phyloP scores from a whole-genome alignment of 495 filamentous ascomycete species.

The Halenospora varia region DNA sequence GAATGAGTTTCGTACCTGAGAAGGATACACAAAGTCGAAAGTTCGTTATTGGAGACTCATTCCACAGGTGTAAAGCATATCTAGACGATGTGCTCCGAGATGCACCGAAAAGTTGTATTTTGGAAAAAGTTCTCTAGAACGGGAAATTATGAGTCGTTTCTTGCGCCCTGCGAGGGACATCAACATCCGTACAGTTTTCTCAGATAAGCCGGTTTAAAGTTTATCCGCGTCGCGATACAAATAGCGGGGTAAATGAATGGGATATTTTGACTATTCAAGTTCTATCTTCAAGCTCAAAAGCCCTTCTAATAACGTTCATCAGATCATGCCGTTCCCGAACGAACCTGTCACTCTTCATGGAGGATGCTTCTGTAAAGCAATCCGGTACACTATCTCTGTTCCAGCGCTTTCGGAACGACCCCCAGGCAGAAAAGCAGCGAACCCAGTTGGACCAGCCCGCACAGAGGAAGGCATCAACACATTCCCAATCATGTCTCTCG shows the following conservation, averaged over 20 bases:
- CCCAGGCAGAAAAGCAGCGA: background rate
- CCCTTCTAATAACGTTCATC: background rate
- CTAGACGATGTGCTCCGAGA: too few species aligned
- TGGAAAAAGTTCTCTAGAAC: too few species aligned
- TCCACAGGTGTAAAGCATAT: too few species aligned
- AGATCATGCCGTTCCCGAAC: conserved; percentile 13
- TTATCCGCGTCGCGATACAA: too few species aligned
- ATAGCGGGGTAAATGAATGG: too few species aligned
- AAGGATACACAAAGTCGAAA: too few species aligned
- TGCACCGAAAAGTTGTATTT: too few species aligned
- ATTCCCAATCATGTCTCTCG: conserved; percentile 21
- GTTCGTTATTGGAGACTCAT: too few species aligned
- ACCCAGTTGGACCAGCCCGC: background rate
- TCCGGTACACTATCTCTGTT: conserved; percentile 32
- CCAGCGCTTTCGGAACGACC: conserved; percentile 24
- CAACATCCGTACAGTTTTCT: too few species aligned
- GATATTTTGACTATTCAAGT: background rate
- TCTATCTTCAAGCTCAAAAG: background rate
- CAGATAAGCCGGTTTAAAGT: too few species aligned
- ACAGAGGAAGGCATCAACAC: conserved; percentile 10
- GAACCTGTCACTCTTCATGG: conserved; percentile 29
- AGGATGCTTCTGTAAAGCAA: conserved; percentile 37
- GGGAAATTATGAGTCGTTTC: too few species aligned
- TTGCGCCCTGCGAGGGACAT: too few species aligned
- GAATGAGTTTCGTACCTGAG: conserved; percentile 40